Conservation (phyloP, 768 basidiomycete genomes). For the Strobilomyces confusus region DNA sequence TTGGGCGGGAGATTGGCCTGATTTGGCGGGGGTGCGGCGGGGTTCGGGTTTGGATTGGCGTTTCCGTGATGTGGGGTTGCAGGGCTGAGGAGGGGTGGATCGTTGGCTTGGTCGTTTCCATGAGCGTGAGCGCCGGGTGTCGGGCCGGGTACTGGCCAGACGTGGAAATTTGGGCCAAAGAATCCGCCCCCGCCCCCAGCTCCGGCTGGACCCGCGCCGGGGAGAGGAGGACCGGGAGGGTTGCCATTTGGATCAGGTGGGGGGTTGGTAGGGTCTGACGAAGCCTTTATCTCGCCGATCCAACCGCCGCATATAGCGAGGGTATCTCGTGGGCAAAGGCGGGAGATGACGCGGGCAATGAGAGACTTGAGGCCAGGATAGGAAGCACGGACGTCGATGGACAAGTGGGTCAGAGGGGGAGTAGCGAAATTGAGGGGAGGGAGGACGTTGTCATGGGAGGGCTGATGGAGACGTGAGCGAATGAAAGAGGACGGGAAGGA, state of each 20-base stretch:
- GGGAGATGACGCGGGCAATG: slow-evolving; percentile 19
- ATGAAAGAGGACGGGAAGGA: background rate
- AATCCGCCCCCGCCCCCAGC: background rate
- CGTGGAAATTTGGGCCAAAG: slow-evolving; percentile 4
- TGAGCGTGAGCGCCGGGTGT: background rate
- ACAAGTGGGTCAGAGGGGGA: slow-evolving; percentile 44
- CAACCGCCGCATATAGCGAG: slow-evolving; percentile 28
- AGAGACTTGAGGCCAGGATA: slow-evolving; percentile 17
- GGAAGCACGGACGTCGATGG: slow-evolving; percentile 46
- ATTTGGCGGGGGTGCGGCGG: background rate
- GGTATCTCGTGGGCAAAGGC: slow-evolving; percentile 29
- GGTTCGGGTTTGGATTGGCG: background rate
- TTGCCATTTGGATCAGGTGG: slow-evolving; percentile 1
- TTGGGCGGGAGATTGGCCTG: slow-evolving; percentile 3
- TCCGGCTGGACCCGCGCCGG: background rate
- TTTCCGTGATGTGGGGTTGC: slow-evolving; percentile 1
- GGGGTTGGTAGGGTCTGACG: slow-evolving; percentile 10
- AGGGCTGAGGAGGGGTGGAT: slow-evolving; percentile 17
- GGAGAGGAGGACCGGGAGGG: background rate
- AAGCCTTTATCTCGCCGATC: slow-evolving; percentile 33
- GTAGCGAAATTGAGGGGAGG: slow-evolving; percentile 25
- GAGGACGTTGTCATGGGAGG: slow-evolving; percentile 8
- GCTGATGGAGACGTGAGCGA: slow-evolving; percentile 5
- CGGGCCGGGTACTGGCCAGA: slow-evolving; percentile 4
- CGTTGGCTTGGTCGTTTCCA: background rate